Conservation (phyloP, 768 basidiomycete genomes). For the Trametes elegans region DNA sequence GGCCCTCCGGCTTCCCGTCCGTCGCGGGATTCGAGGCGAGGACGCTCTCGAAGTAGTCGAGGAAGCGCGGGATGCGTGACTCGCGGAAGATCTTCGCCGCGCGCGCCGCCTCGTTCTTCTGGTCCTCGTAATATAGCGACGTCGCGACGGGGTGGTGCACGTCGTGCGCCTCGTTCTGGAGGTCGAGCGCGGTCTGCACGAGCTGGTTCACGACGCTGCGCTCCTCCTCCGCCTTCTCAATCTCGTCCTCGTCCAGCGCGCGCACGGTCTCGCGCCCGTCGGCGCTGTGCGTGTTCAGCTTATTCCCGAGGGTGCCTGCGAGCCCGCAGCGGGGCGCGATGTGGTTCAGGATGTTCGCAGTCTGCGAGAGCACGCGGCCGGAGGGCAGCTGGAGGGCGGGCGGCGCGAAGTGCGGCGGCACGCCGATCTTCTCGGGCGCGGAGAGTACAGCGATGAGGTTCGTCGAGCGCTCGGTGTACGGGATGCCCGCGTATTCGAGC, state of each 20-base stretch:
- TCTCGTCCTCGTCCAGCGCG: constrained; percentile 24
- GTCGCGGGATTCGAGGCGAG: constrained; percentile 27
- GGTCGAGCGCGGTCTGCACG: constrained; percentile 36
- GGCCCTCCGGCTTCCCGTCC: constrained; percentile 14
- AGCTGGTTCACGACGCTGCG: constrained; percentile 36
- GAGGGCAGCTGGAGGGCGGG: constrained; percentile 37
- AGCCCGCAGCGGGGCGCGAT: constrained; percentile 36
- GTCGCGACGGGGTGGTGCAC: constrained; percentile 38
- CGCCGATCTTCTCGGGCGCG: constrained; percentile 17
- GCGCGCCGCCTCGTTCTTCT: constrained; percentile 35
- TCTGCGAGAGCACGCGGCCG: constrained; percentile 35
- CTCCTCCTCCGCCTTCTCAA: constrained; percentile 32
- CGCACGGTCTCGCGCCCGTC: constrained; percentile 4
- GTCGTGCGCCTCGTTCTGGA: constrained; percentile 34
- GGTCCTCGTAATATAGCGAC: constrained; percentile 39
- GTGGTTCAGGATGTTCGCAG: constrained; percentile 37
- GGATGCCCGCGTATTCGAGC: constrained; percentile 36
- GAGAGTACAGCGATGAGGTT: constrained; percentile 23
- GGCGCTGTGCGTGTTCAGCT: constrained; percentile 5
- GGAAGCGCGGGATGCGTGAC: constrained; percentile 40
- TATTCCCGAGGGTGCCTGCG: constrained; percentile 25
- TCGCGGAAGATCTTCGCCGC: constrained; percentile 36
- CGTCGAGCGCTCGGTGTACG: constrained; percentile 30
- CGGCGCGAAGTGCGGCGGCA: constrained; percentile 39
- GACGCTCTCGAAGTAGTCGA: constrained; percentile 37